Percentiles rank a stretch among this genome's conserved stretches.
These are phyloP conservation scores for Diaporthe vaccinii DNA, from an alignment of 2,329 filamentous ascomycete genomes.

Conservation along the genomic window DNA sequence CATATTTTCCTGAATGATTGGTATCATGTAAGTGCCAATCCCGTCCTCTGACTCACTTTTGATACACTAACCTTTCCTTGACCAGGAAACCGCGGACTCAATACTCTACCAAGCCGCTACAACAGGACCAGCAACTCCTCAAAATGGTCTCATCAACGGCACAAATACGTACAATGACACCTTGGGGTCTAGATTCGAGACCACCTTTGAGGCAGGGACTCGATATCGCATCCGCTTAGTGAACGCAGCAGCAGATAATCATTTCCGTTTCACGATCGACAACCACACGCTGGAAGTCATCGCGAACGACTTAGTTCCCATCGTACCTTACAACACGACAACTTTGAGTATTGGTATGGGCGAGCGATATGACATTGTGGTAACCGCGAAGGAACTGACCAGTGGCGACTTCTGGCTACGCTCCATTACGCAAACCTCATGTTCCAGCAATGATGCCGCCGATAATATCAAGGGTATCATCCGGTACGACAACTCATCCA, in stretches of 20 bases:
- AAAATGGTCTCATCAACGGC: conserved; percentile 63
- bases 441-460: conserved; percentile 54
- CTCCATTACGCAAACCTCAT: conserved; percentile 57
- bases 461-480: conserved; percentile 65
- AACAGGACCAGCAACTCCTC: conserved; percentile 50
- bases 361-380: conserved; percentile 61
- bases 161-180: conserved; percentile 54
- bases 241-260: conserved; percentile 33
- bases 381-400: conserved; percentile 50
- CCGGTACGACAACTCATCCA: conserved; percentile 51
- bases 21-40: conserved; percentile 43
- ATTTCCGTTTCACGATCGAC: conserved; percentile 55
- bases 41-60: background rate
- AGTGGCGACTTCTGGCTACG: conserved; percentile 62
- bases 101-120: conserved; percentile 49
- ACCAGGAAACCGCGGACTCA: conserved; percentile 58
- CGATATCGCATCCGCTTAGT: conserved; percentile 51
- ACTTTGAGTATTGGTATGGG: conserved; percentile 65
- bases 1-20: conserved; percentile 70
- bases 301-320: conserved; percentile 61
- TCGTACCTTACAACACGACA: conserved; percentile 61
- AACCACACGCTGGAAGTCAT: conserved; percentile 61
- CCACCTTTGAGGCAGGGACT: conserved; percentile 56
- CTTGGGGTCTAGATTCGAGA: conserved; percentile 52
- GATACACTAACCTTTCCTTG: conserved; percentile 37